Evolutionary conservation across 768 basidiomycete genomes (phyloP), one percentile per base, ranked within the genome.

Genomic region (Mycena pura): DNA sequence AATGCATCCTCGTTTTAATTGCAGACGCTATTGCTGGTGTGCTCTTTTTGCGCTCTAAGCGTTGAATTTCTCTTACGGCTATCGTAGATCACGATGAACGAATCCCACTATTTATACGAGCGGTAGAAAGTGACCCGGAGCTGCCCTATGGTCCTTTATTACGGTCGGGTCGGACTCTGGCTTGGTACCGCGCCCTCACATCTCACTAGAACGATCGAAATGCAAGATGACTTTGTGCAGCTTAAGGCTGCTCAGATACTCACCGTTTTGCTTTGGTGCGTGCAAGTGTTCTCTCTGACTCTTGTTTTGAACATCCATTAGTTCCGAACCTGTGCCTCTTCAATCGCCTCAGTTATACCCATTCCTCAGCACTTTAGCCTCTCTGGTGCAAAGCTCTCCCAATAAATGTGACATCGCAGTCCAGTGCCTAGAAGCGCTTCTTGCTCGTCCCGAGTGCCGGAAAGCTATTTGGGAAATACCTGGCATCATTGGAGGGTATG

Each of bases 141-240:
- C 78, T 94, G 46, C 94, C 94, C 2, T 95, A 91, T 70, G 75
- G 78, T 8, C 90, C 93, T 2, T 78, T 95, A n/a, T 80, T 94
- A 49, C 84, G 88, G 94, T 92, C 69, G 47, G 73, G 32, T 22
- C 44, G 14, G 21, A 38, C 27, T 40, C 2, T n/a, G 17, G 11
- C n/a, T 22, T 31, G 15, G 5, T 22, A 10, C 41, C 11, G 22
- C 49, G 24, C 44, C n/a, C 62, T 74, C 22, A 70, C 25, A 45
- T 56, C 29, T 25, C 34, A 53, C 25, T 65, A 96, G 93, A 68
- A 86, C 89, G 31, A 78, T 97, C 45, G 90, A 92, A 36, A 86
- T 90, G 13, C 89, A 89, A 66, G 97, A 99, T 72, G 96, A 99
- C 72, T 98, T 97, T 66, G 89, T 93, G n/a, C 93, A 96, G 69